Percentiles rank a stretch among this genome's conserved stretches.
phyloP scores from a whole-genome alignment of 2,329 filamentous ascomycete genomes.

The Helicocarpus griseus region DNA sequence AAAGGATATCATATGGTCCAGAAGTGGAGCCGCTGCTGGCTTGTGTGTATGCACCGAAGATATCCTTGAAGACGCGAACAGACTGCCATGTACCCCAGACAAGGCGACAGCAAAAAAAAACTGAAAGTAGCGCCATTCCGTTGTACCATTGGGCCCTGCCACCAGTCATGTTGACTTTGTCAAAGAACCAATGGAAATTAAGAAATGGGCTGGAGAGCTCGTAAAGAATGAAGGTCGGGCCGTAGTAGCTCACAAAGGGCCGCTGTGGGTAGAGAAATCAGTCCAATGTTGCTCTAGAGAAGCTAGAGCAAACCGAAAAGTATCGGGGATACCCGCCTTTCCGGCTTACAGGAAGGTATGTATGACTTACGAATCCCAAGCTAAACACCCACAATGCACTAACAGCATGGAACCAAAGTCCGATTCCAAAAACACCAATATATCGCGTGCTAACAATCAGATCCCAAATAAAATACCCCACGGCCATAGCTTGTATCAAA shows the following conservation, averaged over 20 bases:
- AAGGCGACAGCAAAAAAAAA: constrained; percentile 54
- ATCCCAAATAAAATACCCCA: constrained; percentile 58
- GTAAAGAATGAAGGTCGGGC: constrained; percentile 56
- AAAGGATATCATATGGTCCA: constrained; percentile 22
- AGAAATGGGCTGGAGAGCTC: constrained; percentile 57
- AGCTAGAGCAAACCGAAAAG: too few relatives aligned
- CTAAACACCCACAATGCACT: constrained; percentile 52
- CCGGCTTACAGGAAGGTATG: too few relatives aligned
- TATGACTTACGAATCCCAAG: constrained; percentile 52
- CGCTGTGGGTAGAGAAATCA: constrained; percentile 38
- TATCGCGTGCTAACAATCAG: constrained; percentile 47
- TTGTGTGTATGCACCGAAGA: constrained; percentile 44
- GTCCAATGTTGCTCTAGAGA: too few relatives aligned
- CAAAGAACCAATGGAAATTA: constrained; percentile 62
- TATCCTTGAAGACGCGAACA: constrained; percentile 49
- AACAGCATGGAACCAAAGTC: constrained; percentile 53
- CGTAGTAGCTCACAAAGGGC: constrained; percentile 57
- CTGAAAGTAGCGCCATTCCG: constrained; percentile 47
- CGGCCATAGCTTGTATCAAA: constrained; percentile 50
- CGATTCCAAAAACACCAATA: constrained; percentile 49
- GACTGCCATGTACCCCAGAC: constrained; percentile 55
- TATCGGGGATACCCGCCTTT: background rate
- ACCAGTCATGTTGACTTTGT: constrained; percentile 57
- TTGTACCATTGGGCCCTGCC: constrained; percentile 53
- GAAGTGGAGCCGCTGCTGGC: constrained; percentile 23